Conservation (phyloP, 257 asterid genomes). For the Fraxinus anomala region DNA sequence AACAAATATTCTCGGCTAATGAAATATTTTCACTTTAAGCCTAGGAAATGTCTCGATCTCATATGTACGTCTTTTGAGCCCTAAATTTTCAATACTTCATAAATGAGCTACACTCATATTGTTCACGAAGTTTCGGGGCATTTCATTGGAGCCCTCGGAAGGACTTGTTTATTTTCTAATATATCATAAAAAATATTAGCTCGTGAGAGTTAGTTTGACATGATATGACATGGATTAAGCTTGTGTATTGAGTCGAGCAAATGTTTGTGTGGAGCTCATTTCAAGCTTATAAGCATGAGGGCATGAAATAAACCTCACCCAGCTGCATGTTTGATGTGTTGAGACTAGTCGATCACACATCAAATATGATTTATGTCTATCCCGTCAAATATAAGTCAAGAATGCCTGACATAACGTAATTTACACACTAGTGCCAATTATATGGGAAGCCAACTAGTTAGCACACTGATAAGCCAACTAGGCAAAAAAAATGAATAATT, state of each 20-base stretch:
- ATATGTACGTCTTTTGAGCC: too few relatives aligned
- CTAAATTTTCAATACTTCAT: too few relatives aligned
- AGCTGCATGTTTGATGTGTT: background rate
- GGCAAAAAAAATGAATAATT: too few relatives aligned
- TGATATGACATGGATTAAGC: background rate
- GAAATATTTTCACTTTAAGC: too few relatives aligned
- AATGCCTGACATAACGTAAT: background rate
- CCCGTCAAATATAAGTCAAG: background rate
- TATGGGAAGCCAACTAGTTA: background rate
- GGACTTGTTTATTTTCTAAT: too few relatives aligned
- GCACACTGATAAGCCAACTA: too few relatives aligned
- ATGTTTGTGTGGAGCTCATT: too few relatives aligned
- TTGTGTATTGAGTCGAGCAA: background rate
- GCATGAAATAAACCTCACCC: background rate
- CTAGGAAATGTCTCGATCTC: too few relatives aligned
- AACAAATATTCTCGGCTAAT: too few relatives aligned
- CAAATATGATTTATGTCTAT: background rate
- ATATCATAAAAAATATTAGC: background rate
- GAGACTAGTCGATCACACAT: background rate
- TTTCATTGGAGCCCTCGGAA: background rate
- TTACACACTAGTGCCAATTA: background rate
- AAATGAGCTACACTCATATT: too few relatives aligned
- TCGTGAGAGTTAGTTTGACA: background rate
- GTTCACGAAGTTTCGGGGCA: background rate
- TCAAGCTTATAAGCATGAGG: too few relatives aligned